phyloP scores from a whole-genome alignment of 495 filamentous ascomycete genomes.

The Annulohypoxylon bovei region DNA sequence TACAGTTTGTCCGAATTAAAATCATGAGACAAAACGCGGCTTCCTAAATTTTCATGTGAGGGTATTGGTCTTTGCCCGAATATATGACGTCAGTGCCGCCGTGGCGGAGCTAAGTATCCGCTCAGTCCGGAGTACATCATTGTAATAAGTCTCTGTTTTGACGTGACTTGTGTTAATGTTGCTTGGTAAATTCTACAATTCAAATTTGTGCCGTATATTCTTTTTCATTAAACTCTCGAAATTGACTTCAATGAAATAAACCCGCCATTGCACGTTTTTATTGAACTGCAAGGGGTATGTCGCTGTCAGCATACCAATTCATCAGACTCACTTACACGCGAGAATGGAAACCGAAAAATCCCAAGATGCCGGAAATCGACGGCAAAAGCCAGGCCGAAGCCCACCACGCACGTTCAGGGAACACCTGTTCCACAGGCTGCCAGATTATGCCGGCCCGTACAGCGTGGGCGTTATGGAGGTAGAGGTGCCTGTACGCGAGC shows the following conservation, averaged over 20 bases:
- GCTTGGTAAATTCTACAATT: neutral
- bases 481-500: conserved; percentile 67
- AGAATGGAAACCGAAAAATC: conserved; percentile 22
- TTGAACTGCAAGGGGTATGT: neutral
- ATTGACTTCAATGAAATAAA: neutral
- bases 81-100: conserved; percentile 31
- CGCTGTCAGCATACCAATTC: neutral
- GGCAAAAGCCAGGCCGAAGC: conserved; percentile 24
- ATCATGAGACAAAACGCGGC: conserved; percentile 19
- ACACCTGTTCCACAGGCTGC: conserved; percentile 63
- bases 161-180: neutral
- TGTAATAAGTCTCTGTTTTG: conserved; percentile 21
- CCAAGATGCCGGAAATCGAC: conserved; percentile 11
- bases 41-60: conserved; percentile 8
- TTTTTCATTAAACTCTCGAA: neutral
- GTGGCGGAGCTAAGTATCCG: conserved; percentile 14
- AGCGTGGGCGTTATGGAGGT: conserved; percentile 71
- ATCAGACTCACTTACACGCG: conserved; percentile 1
- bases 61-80: neutral
- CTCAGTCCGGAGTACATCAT: conserved; percentile 15
- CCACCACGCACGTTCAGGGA: conserved; percentile 40
- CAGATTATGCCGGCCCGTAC: conserved; percentile 69
- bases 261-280: neutral
- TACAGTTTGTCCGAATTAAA: neutral
- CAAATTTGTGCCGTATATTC: neutral